Percentiles rank a stretch among this genome's conserved stretches.
Evolutionary conservation across 805 yeast species (phyloP).

Genomic region (Pichia kluyveri): DNA sequence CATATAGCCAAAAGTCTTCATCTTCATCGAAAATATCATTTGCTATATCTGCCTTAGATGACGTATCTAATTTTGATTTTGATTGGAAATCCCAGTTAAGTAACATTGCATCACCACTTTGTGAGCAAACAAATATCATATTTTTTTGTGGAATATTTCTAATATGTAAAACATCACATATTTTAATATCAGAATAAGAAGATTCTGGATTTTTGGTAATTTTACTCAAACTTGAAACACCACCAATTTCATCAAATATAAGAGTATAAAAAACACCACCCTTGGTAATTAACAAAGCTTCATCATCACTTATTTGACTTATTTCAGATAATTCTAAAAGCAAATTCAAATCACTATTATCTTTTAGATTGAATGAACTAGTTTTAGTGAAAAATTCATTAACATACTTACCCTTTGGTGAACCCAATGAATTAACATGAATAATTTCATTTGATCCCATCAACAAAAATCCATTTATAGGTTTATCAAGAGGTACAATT

Average conservation of each 20-base stretch:
- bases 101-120: constrained; percentile 50
- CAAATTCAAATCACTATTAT: constrained; percentile 43
- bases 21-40: constrained; percentile 25
- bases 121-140: constrained; percentile 50
- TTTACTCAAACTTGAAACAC: constrained; percentile 25
- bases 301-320: constrained; percentile 23
- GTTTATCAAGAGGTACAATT: constrained; percentile 53
- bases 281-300: constrained; percentile 32
- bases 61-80: constrained; percentile 14
- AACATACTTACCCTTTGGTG: constrained; percentile 51
- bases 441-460: constrained; percentile 71
- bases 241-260: constrained; percentile 27
- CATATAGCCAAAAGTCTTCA: constrained; percentile 35
- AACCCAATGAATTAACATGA: constrained; percentile 75
- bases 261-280: constrained; percentile 34
- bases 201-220: constrained; percentile 14
- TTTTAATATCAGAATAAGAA: constrained; percentile 16
- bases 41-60: constrained; percentile 7
- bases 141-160: constrained; percentile 31
- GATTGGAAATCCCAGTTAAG: constrained; percentile 27
- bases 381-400: constrained; percentile 41
- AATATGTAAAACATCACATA: constrained; percentile 31
- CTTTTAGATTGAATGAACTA: constrained; percentile 33
- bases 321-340: constrained; percentile 45
- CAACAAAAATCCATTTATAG: constrained; percentile 59